phyloP scores from a whole-genome alignment of 495 filamentous ascomycete species.

The Tetracladium setigerum region DNA sequence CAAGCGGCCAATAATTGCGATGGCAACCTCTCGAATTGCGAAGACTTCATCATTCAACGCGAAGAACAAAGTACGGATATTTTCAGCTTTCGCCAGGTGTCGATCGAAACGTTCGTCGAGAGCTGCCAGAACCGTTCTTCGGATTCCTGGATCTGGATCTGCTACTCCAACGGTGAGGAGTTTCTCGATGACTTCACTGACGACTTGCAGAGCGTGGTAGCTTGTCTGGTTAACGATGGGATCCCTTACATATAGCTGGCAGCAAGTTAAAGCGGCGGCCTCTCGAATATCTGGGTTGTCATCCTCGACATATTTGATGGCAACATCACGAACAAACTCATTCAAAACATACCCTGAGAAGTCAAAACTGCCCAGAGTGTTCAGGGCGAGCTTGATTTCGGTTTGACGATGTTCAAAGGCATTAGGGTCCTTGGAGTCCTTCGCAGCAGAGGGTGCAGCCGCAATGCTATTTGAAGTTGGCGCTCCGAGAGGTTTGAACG shows the following conservation, averaged over 20 bases:
- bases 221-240: slow-evolving; percentile 98
- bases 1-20: slow-evolving; percentile 90
- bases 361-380: slow-evolving; percentile 93
- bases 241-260: slow-evolving; percentile 91
- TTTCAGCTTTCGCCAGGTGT: slow-evolving; percentile 89
- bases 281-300: slow-evolving; percentile 91
- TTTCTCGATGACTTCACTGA: slow-evolving; percentile 95
- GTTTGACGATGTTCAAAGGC: slow-evolving; percentile 67
- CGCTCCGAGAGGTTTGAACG: slow-evolving; percentile 85
- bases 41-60: slow-evolving; percentile 96
- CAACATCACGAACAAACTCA: slow-evolving; percentile 96
- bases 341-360: slow-evolving; percentile 90
- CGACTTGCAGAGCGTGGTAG: slow-evolving; percentile 89
- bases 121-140: slow-evolving; percentile 77
- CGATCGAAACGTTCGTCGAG: slow-evolving; percentile 91
- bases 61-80: slow-evolving; percentile 89
- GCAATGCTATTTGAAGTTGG: slow-evolving; percentile 57
- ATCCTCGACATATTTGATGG: slow-evolving; percentile 94
- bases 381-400: slow-evolving; percentile 85
- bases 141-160: slow-evolving; percentile 82
- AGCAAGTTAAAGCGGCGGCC: slow-evolving; percentile 92
- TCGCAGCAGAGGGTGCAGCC: slow-evolving; percentile 71
- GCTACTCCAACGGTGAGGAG: slow-evolving; percentile 90
- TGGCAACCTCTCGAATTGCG: slow-evolving; percentile 84
- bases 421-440: slow-evolving; percentile 73